These are phyloP conservation scores for Mortierella sp. DNA, from an alignment of 371 early-diverging fungal genomes.

Conservation along the genomic window DNA sequence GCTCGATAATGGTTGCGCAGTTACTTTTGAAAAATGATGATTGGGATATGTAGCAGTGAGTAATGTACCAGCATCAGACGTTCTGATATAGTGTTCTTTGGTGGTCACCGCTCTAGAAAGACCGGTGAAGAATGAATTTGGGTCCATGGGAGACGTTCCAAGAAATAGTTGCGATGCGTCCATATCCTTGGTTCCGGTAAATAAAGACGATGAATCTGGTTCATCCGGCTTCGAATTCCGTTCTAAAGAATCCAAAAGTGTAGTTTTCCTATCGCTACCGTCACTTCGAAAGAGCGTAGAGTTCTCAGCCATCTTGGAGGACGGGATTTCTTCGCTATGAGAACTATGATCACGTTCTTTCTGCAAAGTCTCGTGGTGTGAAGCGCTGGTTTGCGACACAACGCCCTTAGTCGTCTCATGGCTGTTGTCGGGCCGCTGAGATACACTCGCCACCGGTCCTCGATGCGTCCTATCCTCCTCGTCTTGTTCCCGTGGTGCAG, in stretches of 20 bases:
- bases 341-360: too few relatives aligned
- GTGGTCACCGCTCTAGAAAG: not conserved
- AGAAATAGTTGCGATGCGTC: conserved; percentile 20
- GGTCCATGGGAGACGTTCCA: not conserved
- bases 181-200: not conserved
- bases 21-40: not conserved
- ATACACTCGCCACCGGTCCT: too few relatives aligned
- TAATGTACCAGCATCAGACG: not conserved
- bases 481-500: too few relatives aligned
- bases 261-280: too few relatives aligned
- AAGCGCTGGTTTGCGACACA: too few relatives aligned
- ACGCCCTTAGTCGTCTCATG: too few relatives aligned
- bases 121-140: conserved; percentile 17
- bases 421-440: too few relatives aligned
- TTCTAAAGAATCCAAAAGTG: not conserved
- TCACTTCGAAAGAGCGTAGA: too few relatives aligned
- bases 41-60: not conserved
- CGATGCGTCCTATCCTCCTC: too few relatives aligned
- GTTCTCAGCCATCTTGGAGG: too few relatives aligned
- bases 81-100: not conserved
- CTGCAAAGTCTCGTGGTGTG: too few relatives aligned
- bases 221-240: not conserved
- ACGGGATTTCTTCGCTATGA: too few relatives aligned
- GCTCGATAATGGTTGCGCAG: not conserved
- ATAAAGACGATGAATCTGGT: conserved; percentile 7